phyloP scores from a whole-genome alignment of 306 rosid genomes.

The Coriaria nepalensis region DNA sequence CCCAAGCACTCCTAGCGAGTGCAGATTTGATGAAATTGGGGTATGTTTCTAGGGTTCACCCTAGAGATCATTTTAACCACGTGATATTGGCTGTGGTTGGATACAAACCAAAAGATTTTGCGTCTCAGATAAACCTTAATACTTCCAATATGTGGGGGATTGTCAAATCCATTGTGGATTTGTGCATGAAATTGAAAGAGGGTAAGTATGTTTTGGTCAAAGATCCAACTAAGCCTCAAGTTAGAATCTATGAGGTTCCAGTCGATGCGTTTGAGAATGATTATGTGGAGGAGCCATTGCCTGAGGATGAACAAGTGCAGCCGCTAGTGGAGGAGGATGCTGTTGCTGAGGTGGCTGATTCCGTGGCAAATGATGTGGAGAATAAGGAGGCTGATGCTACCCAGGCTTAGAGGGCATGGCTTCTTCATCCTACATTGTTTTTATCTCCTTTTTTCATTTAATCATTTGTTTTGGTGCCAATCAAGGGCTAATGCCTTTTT shows the following conservation, averaged over 20 bases:
- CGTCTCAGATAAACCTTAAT: conserved; percentile 66
- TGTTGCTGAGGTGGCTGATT: conserved; percentile 30
- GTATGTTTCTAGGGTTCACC: conserved; percentile 86
- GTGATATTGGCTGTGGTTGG: conserved; percentile 82
- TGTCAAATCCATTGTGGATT: conserved; percentile 88
- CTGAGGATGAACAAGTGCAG: conserved; percentile 88
- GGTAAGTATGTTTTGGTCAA: conserved; percentile 87
- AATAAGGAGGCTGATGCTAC: conserved; percentile 31
- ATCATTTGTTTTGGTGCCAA: too few relatives aligned
- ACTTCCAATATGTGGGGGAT: conserved; percentile 89
- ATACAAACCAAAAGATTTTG: conserved; percentile 80
- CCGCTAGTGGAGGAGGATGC: conserved; percentile 59
- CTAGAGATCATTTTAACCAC: conserved; percentile 87
- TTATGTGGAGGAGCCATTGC: conserved; percentile 91
- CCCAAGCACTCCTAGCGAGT: conserved; percentile 69
- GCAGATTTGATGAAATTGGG: conserved; percentile 97
- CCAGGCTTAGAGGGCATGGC: conserved; percentile 31
- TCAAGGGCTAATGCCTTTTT: too few relatives aligned
- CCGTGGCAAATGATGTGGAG: conserved; percentile 35
- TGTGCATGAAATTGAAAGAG: conserved; percentile 90
- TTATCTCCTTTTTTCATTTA: not conserved
- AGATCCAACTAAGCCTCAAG: conserved; percentile 90
- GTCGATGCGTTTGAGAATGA: conserved; percentile 83
- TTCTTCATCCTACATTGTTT: not conserved
- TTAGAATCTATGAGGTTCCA: conserved; percentile 91